Conservation (phyloP, 306 rosid species). For the Cercis canadensis region DNA sequence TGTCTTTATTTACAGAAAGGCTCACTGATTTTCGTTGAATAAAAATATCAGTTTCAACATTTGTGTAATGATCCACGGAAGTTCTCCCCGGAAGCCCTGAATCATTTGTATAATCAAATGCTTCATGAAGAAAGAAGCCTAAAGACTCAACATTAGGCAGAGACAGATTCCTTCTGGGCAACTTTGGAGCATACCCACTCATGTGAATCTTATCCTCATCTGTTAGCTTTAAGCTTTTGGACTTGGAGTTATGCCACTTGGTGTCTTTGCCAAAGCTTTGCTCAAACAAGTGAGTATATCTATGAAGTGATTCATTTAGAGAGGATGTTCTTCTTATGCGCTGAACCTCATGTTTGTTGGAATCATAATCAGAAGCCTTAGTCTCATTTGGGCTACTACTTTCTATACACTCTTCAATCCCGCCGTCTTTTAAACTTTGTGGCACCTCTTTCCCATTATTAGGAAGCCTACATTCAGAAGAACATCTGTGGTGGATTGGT, state of each 20-base stretch:
- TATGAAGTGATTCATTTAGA: slow-evolving; percentile 64
- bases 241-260: slow-evolving; percentile 58
- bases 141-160: slow-evolving; percentile 72
- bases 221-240: slow-evolving; percentile 65
- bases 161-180: slow-evolving; percentile 73
- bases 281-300: slow-evolving; percentile 74
- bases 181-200: slow-evolving; percentile 46
- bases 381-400: slow-evolving; percentile 35
- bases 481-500: slow-evolving; percentile 16
- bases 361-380: slow-evolving; percentile 45
- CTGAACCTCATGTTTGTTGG: slow-evolving; percentile 37
- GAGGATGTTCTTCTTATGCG: slow-evolving; percentile 63
- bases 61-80: slow-evolving; percentile 14
- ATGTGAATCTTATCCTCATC: slow-evolving; percentile 56
- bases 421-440: slow-evolving; percentile 38
- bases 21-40: slow-evolving; percentile 45
- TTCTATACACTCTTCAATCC: slow-evolving; percentile 31
- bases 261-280: slow-evolving; percentile 48
- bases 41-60: neutral
- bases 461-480: slow-evolving; percentile 37
- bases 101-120: slow-evolving; percentile 50
- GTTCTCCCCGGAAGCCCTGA: slow-evolving; percentile 42
- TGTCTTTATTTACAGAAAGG: slow-evolving; percentile 33
- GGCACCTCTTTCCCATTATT: slow-evolving; percentile 45
- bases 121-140: slow-evolving; percentile 63